Conservation (phyloP, 805 yeast genomes). For the Blastobotrys americana region DNA sequence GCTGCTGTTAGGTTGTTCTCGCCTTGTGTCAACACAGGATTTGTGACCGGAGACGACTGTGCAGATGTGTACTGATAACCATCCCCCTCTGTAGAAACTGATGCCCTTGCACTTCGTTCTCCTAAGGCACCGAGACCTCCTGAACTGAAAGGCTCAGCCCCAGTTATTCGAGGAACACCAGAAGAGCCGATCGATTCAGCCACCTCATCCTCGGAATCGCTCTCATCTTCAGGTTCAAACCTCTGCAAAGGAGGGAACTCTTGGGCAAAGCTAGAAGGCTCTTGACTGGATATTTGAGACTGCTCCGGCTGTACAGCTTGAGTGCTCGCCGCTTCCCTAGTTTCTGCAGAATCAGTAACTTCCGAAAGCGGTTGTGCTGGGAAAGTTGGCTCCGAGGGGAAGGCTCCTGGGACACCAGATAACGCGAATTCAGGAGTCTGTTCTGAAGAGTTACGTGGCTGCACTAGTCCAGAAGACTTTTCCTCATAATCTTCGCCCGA, state of each 20-base stretch:
- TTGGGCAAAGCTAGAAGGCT: background rate
- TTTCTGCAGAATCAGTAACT: background rate
- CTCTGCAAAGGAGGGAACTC: slow-evolving; percentile 26
- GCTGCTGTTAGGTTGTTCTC: too few relatives aligned
- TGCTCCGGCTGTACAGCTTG: background rate
- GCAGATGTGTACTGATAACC: slow-evolving; percentile 6
- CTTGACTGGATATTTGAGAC: background rate
- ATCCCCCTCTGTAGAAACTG: slow-evolving; percentile 10
- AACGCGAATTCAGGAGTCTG: background rate
- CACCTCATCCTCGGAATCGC: slow-evolving; percentile 25
- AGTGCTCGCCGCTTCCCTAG: background rate
- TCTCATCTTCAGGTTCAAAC: slow-evolving; percentile 19
- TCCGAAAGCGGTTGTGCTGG: slow-evolving; percentile 1
- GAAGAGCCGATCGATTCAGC: too few relatives aligned
- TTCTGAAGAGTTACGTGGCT: too few relatives aligned
- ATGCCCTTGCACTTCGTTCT: slow-evolving; percentile 18
- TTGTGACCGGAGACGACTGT: background rate
- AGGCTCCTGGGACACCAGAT: slow-evolving; percentile 12
- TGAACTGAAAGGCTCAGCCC: background rate
- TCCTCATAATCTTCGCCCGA: background rate
- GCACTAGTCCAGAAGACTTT: background rate
- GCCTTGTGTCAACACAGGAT: background rate
- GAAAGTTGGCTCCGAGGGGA: slow-evolving; percentile 9
- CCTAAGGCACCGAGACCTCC: background rate
- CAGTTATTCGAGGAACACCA: too few relatives aligned